phyloP scores from a whole-genome alignment of 257 asterid species.

The Voacanga thouarsii region DNA sequence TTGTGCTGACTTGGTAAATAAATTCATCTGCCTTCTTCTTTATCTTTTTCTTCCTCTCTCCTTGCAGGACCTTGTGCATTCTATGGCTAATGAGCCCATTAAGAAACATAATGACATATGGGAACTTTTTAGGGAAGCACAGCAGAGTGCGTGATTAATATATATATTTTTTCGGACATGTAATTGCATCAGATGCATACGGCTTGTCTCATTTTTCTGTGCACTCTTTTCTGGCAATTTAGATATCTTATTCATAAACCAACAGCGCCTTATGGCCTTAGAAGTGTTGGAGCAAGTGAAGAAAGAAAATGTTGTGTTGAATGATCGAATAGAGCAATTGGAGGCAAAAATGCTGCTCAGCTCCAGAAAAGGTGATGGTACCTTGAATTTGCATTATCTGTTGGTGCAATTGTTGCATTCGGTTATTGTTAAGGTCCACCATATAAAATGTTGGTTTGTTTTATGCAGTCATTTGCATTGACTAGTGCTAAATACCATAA shows the following conservation, averaged over 20 bases:
- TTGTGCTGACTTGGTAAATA: slow-evolving; percentile 2
- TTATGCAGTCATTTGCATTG: background rate
- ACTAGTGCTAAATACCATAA: background rate
- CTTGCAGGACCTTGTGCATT: slow-evolving; percentile 34
- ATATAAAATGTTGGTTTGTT: background rate
- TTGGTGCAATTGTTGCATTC: background rate
- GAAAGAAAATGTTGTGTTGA: slow-evolving; percentile 48
- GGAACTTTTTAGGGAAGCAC: slow-evolving; percentile 75
- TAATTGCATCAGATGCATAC: background rate
- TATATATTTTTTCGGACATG: background rate
- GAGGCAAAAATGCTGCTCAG: slow-evolving; percentile 35
- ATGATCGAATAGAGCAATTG: slow-evolving; percentile 46
- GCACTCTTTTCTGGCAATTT: slow-evolving; percentile 26
- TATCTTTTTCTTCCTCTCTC: slow-evolving; percentile 3
- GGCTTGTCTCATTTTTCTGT: background rate
- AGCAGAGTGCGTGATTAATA: slow-evolving; percentile 45
- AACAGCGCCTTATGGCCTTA: slow-evolving; percentile 66
- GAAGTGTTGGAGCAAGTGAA: slow-evolving; percentile 65
- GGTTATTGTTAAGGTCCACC: background rate
- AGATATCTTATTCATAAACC: slow-evolving; percentile 72
- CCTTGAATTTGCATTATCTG: slow-evolving; percentile 11
- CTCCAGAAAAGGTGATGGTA: slow-evolving; percentile 42
- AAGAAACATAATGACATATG: slow-evolving; percentile 51
- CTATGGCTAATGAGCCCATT: slow-evolving; percentile 25
- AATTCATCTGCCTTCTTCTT: slow-evolving; percentile 3